phyloP scores from a whole-genome alignment of 179 eudicot genomes.

The Beta corolliflora region DNA sequence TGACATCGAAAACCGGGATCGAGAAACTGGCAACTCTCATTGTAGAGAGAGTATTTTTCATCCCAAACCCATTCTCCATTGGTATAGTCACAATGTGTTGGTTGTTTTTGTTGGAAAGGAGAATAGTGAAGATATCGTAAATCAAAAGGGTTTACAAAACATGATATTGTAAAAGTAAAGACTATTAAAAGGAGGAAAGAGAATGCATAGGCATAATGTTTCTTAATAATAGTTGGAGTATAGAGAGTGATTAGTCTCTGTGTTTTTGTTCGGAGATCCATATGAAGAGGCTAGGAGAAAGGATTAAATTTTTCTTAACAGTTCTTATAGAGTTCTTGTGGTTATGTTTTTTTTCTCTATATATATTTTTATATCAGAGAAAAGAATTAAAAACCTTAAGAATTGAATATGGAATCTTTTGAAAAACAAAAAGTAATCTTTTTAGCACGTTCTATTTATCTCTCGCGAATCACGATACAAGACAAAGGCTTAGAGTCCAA shows the following conservation, averaged over 20 bases:
- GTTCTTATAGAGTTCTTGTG: not conserved
- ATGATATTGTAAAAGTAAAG: slow-evolving; percentile 24
- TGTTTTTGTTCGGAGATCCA: slow-evolving; percentile 31
- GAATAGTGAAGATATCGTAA: not conserved
- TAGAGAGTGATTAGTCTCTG: slow-evolving; percentile 17
- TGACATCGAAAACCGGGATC: slow-evolving; percentile 79
- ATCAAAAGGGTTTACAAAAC: slow-evolving; percentile 30
- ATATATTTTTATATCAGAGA: too few relatives aligned
- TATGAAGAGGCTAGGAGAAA: slow-evolving; percentile 5
- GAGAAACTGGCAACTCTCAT: slow-evolving; percentile 64
- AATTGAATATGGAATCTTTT: too few relatives aligned
- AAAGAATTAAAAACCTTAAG: too few relatives aligned
- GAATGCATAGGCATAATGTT: slow-evolving; percentile 12
- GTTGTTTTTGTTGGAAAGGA: slow-evolving; percentile 6
- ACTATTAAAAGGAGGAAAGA: slow-evolving; percentile 24
- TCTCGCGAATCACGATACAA: too few relatives aligned
- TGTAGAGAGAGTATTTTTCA: slow-evolving; percentile 39
- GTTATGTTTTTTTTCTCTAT: too few relatives aligned
- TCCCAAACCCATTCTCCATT: slow-evolving; percentile 69
- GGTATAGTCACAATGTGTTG: slow-evolving; percentile 48
- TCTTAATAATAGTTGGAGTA: slow-evolving; percentile 14
- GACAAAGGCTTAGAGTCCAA: too few relatives aligned
- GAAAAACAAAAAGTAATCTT: too few relatives aligned
- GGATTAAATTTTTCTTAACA: not conserved
- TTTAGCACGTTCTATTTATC: too few relatives aligned